Percentiles rank a stretch among this genome's conserved stretches.
Conservation (phyloP, 1,284 basidiomycete genomes). For the Phellinidium pouzarii region DNA sequence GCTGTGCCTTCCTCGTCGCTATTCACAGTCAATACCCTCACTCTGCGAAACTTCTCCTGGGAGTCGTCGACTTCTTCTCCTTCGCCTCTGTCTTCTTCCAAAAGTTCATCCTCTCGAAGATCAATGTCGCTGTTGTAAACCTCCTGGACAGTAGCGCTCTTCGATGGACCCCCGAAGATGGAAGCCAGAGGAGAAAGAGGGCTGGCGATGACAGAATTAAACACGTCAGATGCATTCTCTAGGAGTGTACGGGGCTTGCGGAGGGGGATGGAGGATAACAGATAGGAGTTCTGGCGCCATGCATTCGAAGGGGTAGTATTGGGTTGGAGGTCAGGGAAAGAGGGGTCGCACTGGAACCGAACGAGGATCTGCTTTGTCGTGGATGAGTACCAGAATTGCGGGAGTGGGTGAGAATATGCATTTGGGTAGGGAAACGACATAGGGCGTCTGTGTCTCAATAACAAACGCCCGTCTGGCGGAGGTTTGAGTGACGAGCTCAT, state of each 20-base stretch:
- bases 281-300: constrained; percentile 55
- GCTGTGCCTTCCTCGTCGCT: constrained; percentile 21
- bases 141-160: constrained; percentile 48
- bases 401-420: constrained; percentile 65
- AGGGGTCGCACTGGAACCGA: constrained; percentile 54
- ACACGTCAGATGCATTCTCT: constrained; percentile 58
- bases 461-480: constrained; percentile 49
- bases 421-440: constrained; percentile 70
- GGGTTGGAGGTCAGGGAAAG: constrained; percentile 40
- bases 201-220: constrained; percentile 47
- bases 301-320: constrained; percentile 28
- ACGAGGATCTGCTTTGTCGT: constrained; percentile 53
- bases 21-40: constrained; percentile 36
- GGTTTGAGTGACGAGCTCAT: neutral
- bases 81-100: constrained; percentile 69
- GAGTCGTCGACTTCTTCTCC: constrained; percentile 74
- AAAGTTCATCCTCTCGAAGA: constrained; percentile 63
- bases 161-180: constrained; percentile 25
- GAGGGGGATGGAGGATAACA: constrained; percentile 57
- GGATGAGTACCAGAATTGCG: constrained; percentile 54
- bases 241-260: constrained; percentile 60
- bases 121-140: constrained; percentile 64
- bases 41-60: constrained; percentile 37
- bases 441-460: constrained; percentile 68
- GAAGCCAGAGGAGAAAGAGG: constrained; percentile 43